Evolutionary conservation across 495 filamentous ascomycete genomes (phyloP).

Genomic region (Letharia columbiana): DNA sequence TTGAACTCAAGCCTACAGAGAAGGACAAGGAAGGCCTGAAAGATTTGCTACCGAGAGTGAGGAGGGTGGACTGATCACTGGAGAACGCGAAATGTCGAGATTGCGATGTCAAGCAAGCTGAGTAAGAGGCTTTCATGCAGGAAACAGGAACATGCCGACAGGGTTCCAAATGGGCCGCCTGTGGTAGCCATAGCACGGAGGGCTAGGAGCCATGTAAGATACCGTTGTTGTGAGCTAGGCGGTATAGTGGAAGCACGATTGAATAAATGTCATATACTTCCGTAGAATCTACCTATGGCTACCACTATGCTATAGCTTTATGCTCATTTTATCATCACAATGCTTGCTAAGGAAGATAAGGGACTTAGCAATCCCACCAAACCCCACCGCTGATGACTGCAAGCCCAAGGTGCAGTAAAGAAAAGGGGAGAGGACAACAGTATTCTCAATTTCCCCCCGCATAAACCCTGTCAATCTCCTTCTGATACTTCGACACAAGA

Average conservation of each 20-base stretch:
- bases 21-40: conserved; percentile 51
- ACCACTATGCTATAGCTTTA: not conserved
- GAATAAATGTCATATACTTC: not conserved
- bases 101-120: not conserved
- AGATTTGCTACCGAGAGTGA: conserved; percentile 19
- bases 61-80: conserved; percentile 14
- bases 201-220: not conserved
- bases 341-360: not conserved
- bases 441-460: not conserved
- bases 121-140: not conserved
- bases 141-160: not conserved
- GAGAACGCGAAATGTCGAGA: not conserved
- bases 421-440: not conserved
- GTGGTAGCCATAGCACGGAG: not conserved
- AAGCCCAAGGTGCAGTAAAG: not conserved
- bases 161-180: not conserved
- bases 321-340: conserved; percentile 1
- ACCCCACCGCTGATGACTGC: not conserved
- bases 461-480: conserved; percentile 43
- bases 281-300: not conserved
- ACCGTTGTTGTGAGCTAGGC: not conserved
- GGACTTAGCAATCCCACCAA: not conserved
- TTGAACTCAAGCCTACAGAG: conserved; percentile 54
- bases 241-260: not conserved
- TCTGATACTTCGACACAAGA: conserved; percentile 39